Conservation (phyloP, 176 grass and related monocot genomes). For the Urochloa ruziziensis region DNA sequence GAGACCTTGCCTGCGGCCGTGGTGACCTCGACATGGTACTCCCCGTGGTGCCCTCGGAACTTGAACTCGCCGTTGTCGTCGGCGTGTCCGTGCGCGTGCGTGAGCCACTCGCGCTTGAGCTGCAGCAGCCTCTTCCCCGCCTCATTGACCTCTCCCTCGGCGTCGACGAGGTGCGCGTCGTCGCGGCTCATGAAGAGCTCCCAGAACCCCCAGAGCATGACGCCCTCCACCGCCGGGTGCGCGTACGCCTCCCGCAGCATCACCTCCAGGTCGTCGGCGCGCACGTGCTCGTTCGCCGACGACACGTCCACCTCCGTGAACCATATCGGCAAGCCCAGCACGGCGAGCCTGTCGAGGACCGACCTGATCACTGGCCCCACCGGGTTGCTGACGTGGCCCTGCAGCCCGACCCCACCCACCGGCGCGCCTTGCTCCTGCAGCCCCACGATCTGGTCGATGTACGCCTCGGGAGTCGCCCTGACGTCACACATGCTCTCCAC, state of each 20-base stretch:
- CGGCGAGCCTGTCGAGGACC: slow-evolving; percentile 53
- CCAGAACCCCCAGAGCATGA: slow-evolving; percentile 95
- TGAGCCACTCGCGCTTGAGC: slow-evolving; percentile 80
- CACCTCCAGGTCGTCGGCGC: slow-evolving; percentile 88
- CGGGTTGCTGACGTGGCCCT: slow-evolving; percentile 64
- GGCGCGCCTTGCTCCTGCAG: slow-evolving; percentile 76
- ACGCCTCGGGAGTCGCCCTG: slow-evolving; percentile 51
- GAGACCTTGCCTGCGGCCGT: slow-evolving; percentile 48
- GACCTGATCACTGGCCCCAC: slow-evolving; percentile 53
- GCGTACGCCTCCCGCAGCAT: slow-evolving; percentile 81
- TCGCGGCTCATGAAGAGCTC: slow-evolving; percentile 80
- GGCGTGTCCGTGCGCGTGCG: slow-evolving; percentile 42
- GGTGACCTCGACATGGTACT: slow-evolving; percentile 57
- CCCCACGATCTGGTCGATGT: slow-evolving; percentile 69
- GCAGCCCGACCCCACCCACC: slow-evolving; percentile 62
- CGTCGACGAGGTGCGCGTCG: slow-evolving; percentile 62
- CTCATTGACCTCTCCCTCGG: slow-evolving; percentile 73
- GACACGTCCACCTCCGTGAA: slow-evolving; percentile 95
- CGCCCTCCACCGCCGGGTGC: slow-evolving; percentile 83
- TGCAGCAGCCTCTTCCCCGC: slow-evolving; percentile 49
- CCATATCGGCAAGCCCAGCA: slow-evolving; percentile 78
- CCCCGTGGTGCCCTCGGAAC: slow-evolving; percentile 68
- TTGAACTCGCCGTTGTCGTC: slow-evolving; percentile 66
- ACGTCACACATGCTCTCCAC: slow-evolving; percentile 67
- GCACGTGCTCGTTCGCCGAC: slow-evolving; percentile 65